Evolutionary conservation across 1,139 yeast species (phyloP), one percentile per base, ranked within the genome.

Genomic region (Yamadazyma atlantica): DNA sequence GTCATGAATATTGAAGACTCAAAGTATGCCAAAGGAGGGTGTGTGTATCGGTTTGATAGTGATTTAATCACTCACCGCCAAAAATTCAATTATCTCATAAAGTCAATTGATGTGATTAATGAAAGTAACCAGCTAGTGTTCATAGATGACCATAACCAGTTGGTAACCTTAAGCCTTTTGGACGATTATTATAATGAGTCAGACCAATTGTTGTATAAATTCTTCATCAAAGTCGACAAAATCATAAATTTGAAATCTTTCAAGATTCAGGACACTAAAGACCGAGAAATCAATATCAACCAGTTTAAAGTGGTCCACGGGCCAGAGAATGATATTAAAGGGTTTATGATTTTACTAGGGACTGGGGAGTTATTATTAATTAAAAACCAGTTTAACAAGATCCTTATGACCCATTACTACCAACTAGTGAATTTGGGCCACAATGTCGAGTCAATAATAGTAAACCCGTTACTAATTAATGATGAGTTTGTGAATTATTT

Each of bases 31-130:
- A 50, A 47, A 35, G 69, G 73, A 7, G 69, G 69, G 3, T 60
- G 57, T 5, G 59, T 50, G 18, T 58, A 59, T 34, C 51, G 52
- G 15, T 67, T 71, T 40, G 72, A 66, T 38, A 65, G 67, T 37
- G 76, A 71, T 43, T 43, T 58, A 34, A 58, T 70, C 21, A 49
- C 68, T 8, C 70, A 75, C 75, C 61, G 69, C 37, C 65, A 67
- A 39, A 60, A 62, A 41, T 63, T 71, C 41, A 57, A 60, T 31
- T 58, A 55, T 33, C 43, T 50, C 13, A 57, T 69, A 26, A 35
- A 65, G 16, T 49, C 49, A 17, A 49, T 58, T 35, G 64, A 62
- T 15, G 41, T 58, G 2, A 36, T 39, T n/a, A 40, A 35, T 7
- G 30, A 28, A 14, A 10, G 9, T 4, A 42, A 40, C 41, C 45